phyloP scores from a whole-genome alignment of 2,329 filamentous ascomycete species.

The Aspergillus versicolor region DNA sequence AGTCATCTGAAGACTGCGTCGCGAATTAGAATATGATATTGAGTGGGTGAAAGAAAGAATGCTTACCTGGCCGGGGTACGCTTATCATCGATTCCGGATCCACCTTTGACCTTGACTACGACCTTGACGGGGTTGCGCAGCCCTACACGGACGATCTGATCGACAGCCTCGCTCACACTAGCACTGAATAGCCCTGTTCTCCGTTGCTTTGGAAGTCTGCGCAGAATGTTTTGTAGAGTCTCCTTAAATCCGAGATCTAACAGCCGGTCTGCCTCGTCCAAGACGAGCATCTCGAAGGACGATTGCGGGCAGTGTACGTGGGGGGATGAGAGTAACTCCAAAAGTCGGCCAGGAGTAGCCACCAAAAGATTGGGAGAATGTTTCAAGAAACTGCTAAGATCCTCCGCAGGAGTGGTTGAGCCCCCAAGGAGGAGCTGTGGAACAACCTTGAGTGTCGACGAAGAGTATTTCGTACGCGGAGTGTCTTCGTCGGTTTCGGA shows the following conservation, averaged over 20 bases:
- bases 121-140: constrained; percentile 93
- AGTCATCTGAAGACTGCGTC: constrained; percentile 73
- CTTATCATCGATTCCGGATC: constrained; percentile 73
- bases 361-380: constrained; percentile 85
- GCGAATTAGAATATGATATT: constrained; percentile 16
- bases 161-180: constrained; percentile 91
- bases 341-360: constrained; percentile 83
- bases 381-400: constrained; percentile 80
- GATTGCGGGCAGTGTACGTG: constrained; percentile 86
- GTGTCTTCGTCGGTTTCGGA: constrained; percentile 47
- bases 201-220: constrained; percentile 83
- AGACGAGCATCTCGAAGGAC: constrained; percentile 85
- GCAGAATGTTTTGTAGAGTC: constrained; percentile 81
- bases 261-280: constrained; percentile 92
- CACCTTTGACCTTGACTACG: constrained; percentile 84
- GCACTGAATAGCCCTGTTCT: constrained; percentile 93
- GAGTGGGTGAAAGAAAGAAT: neutral
- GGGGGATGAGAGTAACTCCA: constrained; percentile 81
- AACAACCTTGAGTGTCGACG: constrained; percentile 61
- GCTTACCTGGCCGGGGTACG: constrained; percentile 73
- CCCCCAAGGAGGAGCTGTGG: constrained; percentile 89
- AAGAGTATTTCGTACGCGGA: constrained; percentile 38
- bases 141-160: constrained; percentile 88
- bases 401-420: constrained; percentile 76
- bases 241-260: constrained; percentile 93